These are phyloP conservation scores for Backusella macrospora DNA, from an alignment of 192 early-diverging fungal genomes.

Conservation along the genomic window DNA sequence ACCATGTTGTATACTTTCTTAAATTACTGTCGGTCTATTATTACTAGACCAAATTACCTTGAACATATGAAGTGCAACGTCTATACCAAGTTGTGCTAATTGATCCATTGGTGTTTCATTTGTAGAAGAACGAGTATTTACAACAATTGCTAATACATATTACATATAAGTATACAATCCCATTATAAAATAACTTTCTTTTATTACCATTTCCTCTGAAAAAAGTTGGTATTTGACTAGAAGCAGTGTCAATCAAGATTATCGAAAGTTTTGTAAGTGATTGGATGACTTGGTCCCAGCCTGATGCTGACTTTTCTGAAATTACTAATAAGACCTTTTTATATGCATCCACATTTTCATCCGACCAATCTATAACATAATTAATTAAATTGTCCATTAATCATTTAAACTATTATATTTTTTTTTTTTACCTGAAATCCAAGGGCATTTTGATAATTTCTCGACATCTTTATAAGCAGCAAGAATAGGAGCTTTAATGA, in stretches of 20 bases:
- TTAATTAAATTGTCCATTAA: conserved; percentile 21
- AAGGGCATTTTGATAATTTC: conserved; percentile 43
- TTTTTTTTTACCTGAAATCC: conserved; percentile 41
- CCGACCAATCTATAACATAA: conserved; percentile 24
- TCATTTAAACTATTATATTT: too few relatives aligned
- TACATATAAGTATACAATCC: background rate
- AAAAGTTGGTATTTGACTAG: conserved; percentile 3
- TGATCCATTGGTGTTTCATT: conserved; percentile 44
- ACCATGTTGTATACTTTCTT: background rate
- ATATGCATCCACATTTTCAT: conserved; percentile 24
- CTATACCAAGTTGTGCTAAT: conserved; percentile 43
- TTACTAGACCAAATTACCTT: conserved; percentile 35
- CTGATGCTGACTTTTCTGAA: conserved; percentile 50
- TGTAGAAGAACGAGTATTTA: conserved; percentile 17
- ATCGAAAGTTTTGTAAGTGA: conserved; percentile 54
- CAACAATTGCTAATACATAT: background rate
- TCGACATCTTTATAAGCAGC: conserved; percentile 51
- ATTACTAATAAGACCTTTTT: conserved; percentile 43
- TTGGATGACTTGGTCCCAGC: conserved; percentile 59
- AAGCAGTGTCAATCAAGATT: conserved; percentile 50
- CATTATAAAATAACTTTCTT: background rate
- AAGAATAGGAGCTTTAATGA: conserved; percentile 49
- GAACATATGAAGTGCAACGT: conserved; percentile 52
- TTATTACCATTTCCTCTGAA: background rate
- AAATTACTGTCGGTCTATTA: background rate